Conservation (phyloP, 306 rosid genomes). For the Vachellia pachyceras region DNA sequence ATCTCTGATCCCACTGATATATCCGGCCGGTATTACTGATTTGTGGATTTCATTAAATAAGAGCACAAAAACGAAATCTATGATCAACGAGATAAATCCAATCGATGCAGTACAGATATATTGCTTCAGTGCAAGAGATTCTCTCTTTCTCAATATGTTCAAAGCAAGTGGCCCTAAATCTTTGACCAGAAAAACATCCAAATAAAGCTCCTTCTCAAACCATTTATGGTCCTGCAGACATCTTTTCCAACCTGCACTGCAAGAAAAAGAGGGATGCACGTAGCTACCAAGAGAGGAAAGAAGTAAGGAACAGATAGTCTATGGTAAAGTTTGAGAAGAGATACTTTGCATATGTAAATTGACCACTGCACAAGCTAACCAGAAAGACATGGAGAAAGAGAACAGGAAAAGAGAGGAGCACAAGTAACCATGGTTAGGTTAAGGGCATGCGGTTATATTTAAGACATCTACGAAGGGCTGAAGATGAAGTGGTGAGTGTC, state of each 20-base stretch:
- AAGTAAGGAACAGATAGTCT: background rate
- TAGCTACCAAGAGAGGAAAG: conserved; percentile 9
- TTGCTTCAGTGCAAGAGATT: conserved; percentile 27
- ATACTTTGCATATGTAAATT: background rate
- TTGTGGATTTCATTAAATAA: too few species aligned
- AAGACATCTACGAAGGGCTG: background rate
- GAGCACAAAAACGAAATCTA: too few species aligned
- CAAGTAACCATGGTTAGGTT: conserved; percentile 3
- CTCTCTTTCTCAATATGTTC: background rate
- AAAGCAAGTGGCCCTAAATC: conserved; percentile 50
- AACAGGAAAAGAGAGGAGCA: background rate
- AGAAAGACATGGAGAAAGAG: background rate
- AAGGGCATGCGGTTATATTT: background rate
- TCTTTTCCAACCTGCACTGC: background rate
- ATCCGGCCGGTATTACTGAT: too few species aligned
- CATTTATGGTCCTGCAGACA: background rate
- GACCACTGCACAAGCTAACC: too few species aligned
- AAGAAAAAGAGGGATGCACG: background rate
- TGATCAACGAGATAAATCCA: background rate
- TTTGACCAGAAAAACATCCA: conserved; percentile 58
- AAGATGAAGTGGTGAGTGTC: background rate
- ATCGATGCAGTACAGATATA: background rate
- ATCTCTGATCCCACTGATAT: too few species aligned
- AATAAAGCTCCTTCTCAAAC: too few species aligned
- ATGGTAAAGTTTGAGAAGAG: background rate